A percentile compares a stretch with the other conserved stretches of the same genome.
Conservation (phyloP, 495 filamentous ascomycete species). For the Trichoderma gamsii region DNA sequence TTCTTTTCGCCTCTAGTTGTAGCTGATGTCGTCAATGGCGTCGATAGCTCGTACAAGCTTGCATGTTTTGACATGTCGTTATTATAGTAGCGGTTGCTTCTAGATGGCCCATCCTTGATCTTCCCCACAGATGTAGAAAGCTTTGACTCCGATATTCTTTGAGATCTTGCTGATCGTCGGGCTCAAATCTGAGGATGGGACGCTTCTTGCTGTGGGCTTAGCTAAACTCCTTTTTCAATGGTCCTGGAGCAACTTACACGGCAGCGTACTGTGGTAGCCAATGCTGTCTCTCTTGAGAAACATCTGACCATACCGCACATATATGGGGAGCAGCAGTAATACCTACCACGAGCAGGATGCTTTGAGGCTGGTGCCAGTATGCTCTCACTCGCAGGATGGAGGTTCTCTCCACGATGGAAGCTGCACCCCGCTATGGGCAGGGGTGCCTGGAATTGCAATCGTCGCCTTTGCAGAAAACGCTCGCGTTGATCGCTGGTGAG, state of each 20-base stretch:
- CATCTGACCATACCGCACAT: too few relatives aligned
- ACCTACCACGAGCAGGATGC: not conserved
- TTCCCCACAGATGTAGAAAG: not conserved
- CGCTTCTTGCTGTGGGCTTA: not conserved
- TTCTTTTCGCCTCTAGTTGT: not conserved
- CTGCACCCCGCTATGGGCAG: not conserved
- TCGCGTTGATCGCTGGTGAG: slow-evolving; percentile 1
- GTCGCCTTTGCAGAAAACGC: not conserved
- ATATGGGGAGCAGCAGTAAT: too few relatives aligned
- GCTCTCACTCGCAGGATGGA: not conserved
- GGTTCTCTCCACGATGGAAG: not conserved
- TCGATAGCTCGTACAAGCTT: not conserved
- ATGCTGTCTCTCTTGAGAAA: too few relatives aligned
- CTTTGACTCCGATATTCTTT: not conserved
- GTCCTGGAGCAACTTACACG: too few relatives aligned
- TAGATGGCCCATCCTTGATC: not conserved
- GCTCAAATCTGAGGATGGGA: not conserved
- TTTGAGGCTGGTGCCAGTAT: not conserved
- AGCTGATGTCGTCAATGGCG: not conserved
- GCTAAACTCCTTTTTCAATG: too few relatives aligned
- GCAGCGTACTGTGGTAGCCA: too few relatives aligned
- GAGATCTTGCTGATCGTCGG: not conserved
- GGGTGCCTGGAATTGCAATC: slow-evolving; percentile 10
- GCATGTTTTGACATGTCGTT: not conserved
- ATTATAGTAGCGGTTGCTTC: not conserved